Conservation (phyloP, 2,329 filamentous ascomycete species). For the Aureobasidium sp. region DNA sequence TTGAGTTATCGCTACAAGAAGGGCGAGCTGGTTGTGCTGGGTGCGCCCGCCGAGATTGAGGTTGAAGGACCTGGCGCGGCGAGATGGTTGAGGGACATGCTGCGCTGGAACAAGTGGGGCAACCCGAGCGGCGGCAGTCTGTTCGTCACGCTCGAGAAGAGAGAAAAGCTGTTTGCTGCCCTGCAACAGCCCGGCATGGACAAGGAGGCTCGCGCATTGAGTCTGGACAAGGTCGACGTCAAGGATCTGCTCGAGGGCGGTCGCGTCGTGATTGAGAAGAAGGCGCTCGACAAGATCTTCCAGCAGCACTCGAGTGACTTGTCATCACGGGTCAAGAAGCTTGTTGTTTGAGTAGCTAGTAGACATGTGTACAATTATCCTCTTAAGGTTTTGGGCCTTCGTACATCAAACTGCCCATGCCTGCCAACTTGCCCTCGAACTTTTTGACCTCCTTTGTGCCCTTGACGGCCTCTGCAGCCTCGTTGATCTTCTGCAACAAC, state of each 20-base stretch:
- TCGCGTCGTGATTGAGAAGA: slow-evolving; percentile 78
- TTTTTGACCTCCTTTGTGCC: slow-evolving; percentile 42
- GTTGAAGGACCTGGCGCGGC: slow-evolving; percentile 27
- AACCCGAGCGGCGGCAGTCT: slow-evolving; percentile 62
- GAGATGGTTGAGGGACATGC: slow-evolving; percentile 59
- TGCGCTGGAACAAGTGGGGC: slow-evolving; percentile 65
- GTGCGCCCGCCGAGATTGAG: slow-evolving; percentile 67
- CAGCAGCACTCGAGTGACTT: slow-evolving; percentile 61
- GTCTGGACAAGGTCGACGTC: slow-evolving; percentile 78
- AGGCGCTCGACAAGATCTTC: slow-evolving; percentile 70
- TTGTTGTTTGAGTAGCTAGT: not conserved
- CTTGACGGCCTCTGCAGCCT: slow-evolving; percentile 36
- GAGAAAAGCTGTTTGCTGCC: slow-evolving; percentile 59
- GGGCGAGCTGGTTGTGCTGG: slow-evolving; percentile 80
- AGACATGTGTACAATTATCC: not conserved
- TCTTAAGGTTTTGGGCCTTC: slow-evolving; percentile 30
- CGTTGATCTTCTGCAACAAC: slow-evolving; percentile 48
- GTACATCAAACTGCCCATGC: slow-evolving; percentile 39
- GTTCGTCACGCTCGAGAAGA: slow-evolving; percentile 59
- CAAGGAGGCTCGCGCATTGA: slow-evolving; percentile 62
- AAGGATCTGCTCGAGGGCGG: slow-evolving; percentile 86
- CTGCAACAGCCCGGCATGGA: slow-evolving; percentile 54
- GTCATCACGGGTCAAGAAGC: slow-evolving; percentile 1
- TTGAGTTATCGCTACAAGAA: slow-evolving; percentile 83
- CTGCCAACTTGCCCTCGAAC: slow-evolving; percentile 41